Evolutionary conservation across 306 rosid species (phyloP), one percentile per base, ranked within the genome.

Genomic region (Quercus parvula): DNA sequence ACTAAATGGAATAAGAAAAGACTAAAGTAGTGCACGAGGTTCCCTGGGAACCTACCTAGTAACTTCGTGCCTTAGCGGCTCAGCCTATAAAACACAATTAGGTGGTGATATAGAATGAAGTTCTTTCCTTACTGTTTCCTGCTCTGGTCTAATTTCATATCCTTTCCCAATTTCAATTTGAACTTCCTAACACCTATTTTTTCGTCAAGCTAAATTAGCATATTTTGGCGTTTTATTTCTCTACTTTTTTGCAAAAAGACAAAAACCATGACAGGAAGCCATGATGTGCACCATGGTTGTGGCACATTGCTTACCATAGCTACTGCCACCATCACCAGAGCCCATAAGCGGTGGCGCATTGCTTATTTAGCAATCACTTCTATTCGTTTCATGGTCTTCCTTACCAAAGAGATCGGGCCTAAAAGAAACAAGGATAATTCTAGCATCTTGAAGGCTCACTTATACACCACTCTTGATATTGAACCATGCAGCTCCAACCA

Each of bases 321-420:
- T 9, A 66, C 31, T 61, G 56, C 44, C 31, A 35, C 78, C 75
- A 33, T 77, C 55, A 56, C 68, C 78, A 74, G 13, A 73, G 88
- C 95, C 54, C 81, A 88, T 77, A 88, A 58, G 78, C 76, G 93
- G 14, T 89, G 93, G 96, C 90, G 96, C 76, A 85, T 86, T 71
- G 96, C 93, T 2, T 91, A 58, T 9, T 70, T 83, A 2, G 87
- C 88, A 11, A 86, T 91, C 63, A 89, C 83, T 67, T 87, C 94
- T 55, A 76, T 83, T 38, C 55, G 91, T 77, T 92, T 80, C 55
- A 82, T 88, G 87, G 79, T 86, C 59, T 81, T 91, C 44, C 81
- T 91, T 41, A 87, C 90, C 31, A 71, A 66, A 70, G 84, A 86
- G 62, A 35, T 83, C 75, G 67, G 83, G 56, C 76, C 81, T 58